A percentile compares a stretch with the other conserved stretches of the same genome.
These are phyloP conservation scores for Xylaria acuta DNA, from an alignment of 495 filamentous ascomycete species.

Conservation along the genomic window DNA sequence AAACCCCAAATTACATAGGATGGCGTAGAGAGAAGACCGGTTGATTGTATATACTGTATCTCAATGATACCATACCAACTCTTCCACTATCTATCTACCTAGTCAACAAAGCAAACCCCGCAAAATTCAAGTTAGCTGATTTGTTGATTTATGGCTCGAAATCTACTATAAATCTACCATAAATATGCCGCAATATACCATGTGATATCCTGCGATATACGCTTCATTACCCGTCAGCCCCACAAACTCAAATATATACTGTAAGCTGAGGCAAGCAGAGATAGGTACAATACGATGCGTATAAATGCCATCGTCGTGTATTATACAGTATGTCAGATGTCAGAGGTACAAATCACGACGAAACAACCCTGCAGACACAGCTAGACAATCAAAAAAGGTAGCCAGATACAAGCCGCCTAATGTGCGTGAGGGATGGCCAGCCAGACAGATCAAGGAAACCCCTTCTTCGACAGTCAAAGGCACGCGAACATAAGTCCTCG, in stretches of 20 bases:
- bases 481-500: neutral
- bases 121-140: neutral
- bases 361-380: neutral
- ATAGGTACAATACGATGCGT: no score
- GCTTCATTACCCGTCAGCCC: neutral
- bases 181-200: neutral
- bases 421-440: neutral
- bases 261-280: neutral
- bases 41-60: constrained; percentile 2
- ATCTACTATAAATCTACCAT: no score
- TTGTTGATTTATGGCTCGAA: neutral
- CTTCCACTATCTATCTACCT: neutral
- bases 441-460: neutral
- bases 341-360: neutral
- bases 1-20: neutral
- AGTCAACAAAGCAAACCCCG: neutral
- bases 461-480: neutral
- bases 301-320: neutral
- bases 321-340: no score
- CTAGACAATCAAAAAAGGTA: neutral
- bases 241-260: neutral
- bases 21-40: neutral
- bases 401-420: neutral
- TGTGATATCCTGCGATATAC: neutral
- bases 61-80: neutral